phyloP scores from a whole-genome alignment of 2,329 filamentous ascomycete species.

The Pestalotiopsis fici region DNA sequence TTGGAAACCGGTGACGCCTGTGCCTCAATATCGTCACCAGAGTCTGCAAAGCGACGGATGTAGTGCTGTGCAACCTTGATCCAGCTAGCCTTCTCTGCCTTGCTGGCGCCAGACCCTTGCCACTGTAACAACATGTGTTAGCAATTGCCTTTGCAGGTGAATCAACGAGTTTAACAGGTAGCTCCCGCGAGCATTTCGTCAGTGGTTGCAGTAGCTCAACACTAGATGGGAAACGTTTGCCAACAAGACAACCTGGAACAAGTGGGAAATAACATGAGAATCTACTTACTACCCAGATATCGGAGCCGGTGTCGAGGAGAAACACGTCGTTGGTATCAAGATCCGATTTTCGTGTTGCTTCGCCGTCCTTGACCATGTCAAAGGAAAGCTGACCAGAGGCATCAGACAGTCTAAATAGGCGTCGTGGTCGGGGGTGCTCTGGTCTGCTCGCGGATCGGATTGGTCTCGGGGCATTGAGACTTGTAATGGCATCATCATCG shows the following conservation, averaged over 20 bases:
- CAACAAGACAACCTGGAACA: too few species aligned
- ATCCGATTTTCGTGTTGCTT: slow-evolving; percentile 44
- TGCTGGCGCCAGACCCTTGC: slow-evolving; percentile 61
- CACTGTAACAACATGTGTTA: slow-evolving; percentile 33
- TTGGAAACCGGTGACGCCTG: slow-evolving; percentile 56
- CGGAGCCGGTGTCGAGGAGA: slow-evolving; percentile 57
- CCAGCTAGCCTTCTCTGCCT: slow-evolving; percentile 61
- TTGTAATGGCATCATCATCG: slow-evolving; percentile 30
- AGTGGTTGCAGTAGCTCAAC: too few species aligned
- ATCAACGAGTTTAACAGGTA: too few species aligned
- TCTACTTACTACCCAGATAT: slow-evolving; percentile 53
- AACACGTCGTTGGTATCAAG: slow-evolving; percentile 64
- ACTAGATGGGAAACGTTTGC: too few species aligned
- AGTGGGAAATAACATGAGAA: too few species aligned
- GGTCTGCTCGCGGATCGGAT: slow-evolving; percentile 29
- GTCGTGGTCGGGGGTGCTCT: slow-evolving; percentile 33
- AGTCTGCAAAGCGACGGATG: slow-evolving; percentile 40
- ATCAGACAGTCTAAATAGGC: slow-evolving; percentile 65
- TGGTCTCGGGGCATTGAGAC: slow-evolving; percentile 44
- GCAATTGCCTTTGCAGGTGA: too few species aligned
- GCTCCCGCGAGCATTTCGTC: too few species aligned
- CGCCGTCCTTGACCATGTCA: slow-evolving; percentile 57
- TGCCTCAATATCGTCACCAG: slow-evolving; percentile 29
- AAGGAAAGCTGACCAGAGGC: slow-evolving; percentile 58
- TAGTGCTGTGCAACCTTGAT: slow-evolving; percentile 60